Conservation (phyloP, 371 early-diverging fungal species). For the Mortierella sp. region DNA sequence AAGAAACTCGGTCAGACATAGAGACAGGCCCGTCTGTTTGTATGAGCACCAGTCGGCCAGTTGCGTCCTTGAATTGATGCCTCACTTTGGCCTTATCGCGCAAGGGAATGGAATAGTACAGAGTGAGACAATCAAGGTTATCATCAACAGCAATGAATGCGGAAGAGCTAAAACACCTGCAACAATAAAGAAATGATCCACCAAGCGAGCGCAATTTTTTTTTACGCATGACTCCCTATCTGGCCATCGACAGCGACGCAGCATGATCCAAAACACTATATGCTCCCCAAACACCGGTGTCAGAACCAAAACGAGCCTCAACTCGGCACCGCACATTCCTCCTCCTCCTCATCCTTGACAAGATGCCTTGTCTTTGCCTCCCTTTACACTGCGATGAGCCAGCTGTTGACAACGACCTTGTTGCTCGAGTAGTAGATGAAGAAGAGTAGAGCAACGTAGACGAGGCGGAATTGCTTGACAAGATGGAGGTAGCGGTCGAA, state of each 20-base stretch:
- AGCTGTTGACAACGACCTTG: background rate
- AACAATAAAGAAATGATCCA: background rate
- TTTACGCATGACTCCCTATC: constrained; percentile 11
- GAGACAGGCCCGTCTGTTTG: constrained; percentile 48
- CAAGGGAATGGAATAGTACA: background rate
- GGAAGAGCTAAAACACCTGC: too few species aligned
- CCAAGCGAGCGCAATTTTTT: too few species aligned
- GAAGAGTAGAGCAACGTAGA: background rate
- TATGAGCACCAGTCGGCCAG: constrained; percentile 91
- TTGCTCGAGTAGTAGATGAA: background rate
- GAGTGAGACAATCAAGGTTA: background rate
- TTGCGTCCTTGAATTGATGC: constrained; percentile 61
- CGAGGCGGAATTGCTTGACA: background rate
- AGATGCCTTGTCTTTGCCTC: background rate
- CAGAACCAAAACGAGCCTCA: constrained; percentile 9
- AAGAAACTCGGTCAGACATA: constrained; percentile 75
- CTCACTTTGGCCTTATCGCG: background rate
- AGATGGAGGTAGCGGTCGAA: background rate
- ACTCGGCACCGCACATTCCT: background rate
- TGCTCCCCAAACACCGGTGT: constrained; percentile 10
- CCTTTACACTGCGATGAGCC: background rate
- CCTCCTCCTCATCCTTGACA: background rate
- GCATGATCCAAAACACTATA: constrained; percentile 4
- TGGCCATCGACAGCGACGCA: constrained; percentile 21
- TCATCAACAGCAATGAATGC: too few species aligned